phyloP scores from a whole-genome alignment of 2,329 filamentous ascomycete species.

The Aspergillus novofumigatus region DNA sequence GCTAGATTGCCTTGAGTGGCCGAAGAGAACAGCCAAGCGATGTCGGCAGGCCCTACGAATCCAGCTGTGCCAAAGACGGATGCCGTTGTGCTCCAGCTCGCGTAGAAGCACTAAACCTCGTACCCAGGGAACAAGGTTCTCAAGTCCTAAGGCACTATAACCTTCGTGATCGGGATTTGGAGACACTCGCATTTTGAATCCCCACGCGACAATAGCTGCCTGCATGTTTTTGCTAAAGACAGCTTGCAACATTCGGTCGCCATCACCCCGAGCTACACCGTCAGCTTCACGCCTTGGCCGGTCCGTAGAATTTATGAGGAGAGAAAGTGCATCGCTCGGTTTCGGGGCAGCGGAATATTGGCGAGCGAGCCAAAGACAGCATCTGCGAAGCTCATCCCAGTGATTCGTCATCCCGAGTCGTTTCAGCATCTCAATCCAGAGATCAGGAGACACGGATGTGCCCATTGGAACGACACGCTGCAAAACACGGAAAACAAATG shows the following conservation, averaged over 20 bases:
- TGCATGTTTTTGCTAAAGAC: constrained; percentile 45
- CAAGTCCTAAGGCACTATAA: constrained; percentile 17
- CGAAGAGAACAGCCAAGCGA: constrained; percentile 37
- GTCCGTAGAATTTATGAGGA: constrained; percentile 6
- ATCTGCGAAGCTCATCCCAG: constrained; percentile 48
- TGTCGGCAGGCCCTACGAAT: constrained; percentile 32
- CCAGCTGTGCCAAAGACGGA: constrained; percentile 26
- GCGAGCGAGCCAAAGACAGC: constrained; percentile 50
- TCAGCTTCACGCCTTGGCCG: not conserved
- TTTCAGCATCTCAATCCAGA: constrained; percentile 58
- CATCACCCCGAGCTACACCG: constrained; percentile 5
- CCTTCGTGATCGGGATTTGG: constrained; percentile 13
- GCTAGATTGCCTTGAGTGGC: constrained; percentile 24
- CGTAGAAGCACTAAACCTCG: constrained; percentile 39
- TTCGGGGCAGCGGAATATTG: constrained; percentile 31
- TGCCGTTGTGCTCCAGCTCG: constrained; percentile 33
- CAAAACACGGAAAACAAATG: constrained; percentile 46
- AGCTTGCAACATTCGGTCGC: constrained; percentile 27
- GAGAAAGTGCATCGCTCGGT: constrained; percentile 8
- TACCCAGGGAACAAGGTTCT: constrained; percentile 34
- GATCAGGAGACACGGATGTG: constrained; percentile 36
- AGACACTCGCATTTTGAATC: constrained; percentile 38
- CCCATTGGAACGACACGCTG: constrained; percentile 46
- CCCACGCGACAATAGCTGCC: constrained; percentile 48
- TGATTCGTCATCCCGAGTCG: constrained; percentile 55